These are phyloP conservation scores for Barnettozyma vustinii DNA, from an alignment of 805 yeast species.

Conservation along the genomic window DNA sequence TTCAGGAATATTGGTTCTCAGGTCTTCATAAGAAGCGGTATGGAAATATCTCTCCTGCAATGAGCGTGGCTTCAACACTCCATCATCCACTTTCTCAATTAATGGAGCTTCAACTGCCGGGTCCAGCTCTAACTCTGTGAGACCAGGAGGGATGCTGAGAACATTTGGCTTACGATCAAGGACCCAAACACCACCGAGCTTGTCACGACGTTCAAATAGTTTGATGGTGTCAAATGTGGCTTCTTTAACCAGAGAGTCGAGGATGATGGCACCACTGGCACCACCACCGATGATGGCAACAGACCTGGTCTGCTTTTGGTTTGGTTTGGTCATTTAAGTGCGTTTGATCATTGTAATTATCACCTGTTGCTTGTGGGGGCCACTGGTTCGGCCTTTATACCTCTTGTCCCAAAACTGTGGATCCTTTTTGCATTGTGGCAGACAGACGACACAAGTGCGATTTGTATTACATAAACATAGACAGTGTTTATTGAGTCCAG, in stretches of 20 bases:
- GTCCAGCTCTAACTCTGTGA: conserved; percentile 22
- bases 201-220: conserved; percentile 36
- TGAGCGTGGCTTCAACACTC: neutral
- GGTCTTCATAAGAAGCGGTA: conserved; percentile 27
- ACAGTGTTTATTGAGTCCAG: no score
- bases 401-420: neutral
- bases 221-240: conserved; percentile 28
- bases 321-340: neutral
- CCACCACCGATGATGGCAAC: conserved; percentile 49
- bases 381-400: neutral
- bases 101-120: conserved; percentile 20
- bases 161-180: conserved; percentile 26
- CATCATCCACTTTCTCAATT: neutral
- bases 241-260: conserved; percentile 36
- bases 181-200: conserved; percentile 41
- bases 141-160: conserved; percentile 26
- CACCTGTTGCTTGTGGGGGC: neutral
- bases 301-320: conserved; percentile 12
- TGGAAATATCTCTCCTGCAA: conserved; percentile 24
- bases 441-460: neutral
- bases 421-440: conserved; percentile 1
- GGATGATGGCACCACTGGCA: conserved; percentile 41
- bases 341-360: neutral
- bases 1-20: conserved; percentile 39
- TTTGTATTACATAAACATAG: no score